Percentiles rank a stretch among this genome's conserved stretches.
These are phyloP conservation scores for Daldinia bambusicola DNA, from an alignment of 495 filamentous ascomycete species.

Conservation along the genomic window DNA sequence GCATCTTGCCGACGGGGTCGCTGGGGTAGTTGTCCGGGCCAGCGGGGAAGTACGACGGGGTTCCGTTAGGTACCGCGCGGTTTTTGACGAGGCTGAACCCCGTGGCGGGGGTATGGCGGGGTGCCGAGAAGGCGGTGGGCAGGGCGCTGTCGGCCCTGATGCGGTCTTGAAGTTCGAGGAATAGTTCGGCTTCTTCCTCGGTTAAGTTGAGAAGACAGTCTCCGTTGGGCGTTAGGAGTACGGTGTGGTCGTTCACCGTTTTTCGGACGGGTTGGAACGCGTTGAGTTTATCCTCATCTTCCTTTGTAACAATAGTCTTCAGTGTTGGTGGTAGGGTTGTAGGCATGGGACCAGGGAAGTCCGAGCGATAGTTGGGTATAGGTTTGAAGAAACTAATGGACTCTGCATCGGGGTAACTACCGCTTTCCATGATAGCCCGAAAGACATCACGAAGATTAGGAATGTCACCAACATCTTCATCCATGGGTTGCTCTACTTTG, in stretches of 20 bases:
- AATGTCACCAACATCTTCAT: conserved; percentile 47
- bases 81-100: conserved; percentile 66
- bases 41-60: conserved; percentile 62
- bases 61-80: conserved; percentile 65
- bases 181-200: conserved; percentile 78
- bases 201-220: conserved; percentile 80
- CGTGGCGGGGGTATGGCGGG: conserved; percentile 55
- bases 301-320: conserved; percentile 62
- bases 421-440: conserved; percentile 37
- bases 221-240: conserved; percentile 81
- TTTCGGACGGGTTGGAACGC: conserved; percentile 63
- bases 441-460: conserved; percentile 49
- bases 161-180: conserved; percentile 75
- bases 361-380: conserved; percentile 41
- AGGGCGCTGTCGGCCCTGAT: conserved; percentile 56
- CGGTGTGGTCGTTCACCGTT: conserved; percentile 59
- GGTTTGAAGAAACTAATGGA: conserved; percentile 47
- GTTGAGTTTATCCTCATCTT: conserved; percentile 60
- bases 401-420: conserved; percentile 38
- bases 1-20: conserved; percentile 66
- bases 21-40: conserved; percentile 53
- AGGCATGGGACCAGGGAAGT: conserved; percentile 24
- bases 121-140: conserved; percentile 61
- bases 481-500: conserved; percentile 43
- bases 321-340: conserved; percentile 47